Percentiles rank a stretch among this genome's conserved stretches.
These are phyloP conservation scores for Sporothrix humicola DNA, from an alignment of 2,329 filamentous ascomycete genomes.

Conservation along the genomic window DNA sequence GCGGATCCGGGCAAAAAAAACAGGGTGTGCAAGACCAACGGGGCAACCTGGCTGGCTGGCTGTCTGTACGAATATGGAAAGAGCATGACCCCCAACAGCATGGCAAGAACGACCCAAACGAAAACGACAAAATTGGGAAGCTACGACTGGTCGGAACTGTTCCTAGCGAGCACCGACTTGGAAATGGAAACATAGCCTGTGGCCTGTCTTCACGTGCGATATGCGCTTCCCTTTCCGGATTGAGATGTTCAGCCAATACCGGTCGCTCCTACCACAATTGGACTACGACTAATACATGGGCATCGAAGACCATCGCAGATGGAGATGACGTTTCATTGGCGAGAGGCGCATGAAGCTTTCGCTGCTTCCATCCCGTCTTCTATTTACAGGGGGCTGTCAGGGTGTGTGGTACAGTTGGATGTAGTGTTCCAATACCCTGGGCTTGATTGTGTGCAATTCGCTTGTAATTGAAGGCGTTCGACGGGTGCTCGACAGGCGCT, in stretches of 20 bases:
- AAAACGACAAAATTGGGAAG: neutral
- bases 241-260: neutral
- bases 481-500: neutral
- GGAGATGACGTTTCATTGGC: neutral
- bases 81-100: neutral
- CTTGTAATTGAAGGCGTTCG: too few relatives aligned
- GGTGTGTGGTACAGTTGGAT: neutral
- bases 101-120: neutral
- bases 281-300: too few relatives aligned
- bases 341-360: neutral
- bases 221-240: neutral
- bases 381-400: neutral
- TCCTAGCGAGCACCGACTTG: neutral
- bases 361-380: conserved; percentile 8
- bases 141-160: neutral
- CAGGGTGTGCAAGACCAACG: neutral
- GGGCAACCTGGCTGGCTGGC: too few relatives aligned
- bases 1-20: neutral
- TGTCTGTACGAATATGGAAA: too few relatives aligned
- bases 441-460: neutral
- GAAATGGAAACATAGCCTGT: too few relatives aligned
- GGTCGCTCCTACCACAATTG: conserved; percentile 2
- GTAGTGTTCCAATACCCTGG: neutral
- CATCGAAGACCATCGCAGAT: neutral
- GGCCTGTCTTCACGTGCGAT: neutral